Percentiles rank a stretch among this genome's conserved stretches.
Evolutionary conservation across 2,329 filamentous ascomycete genomes (phyloP).

Genomic region (Phyllosticta citribraziliensis): DNA sequence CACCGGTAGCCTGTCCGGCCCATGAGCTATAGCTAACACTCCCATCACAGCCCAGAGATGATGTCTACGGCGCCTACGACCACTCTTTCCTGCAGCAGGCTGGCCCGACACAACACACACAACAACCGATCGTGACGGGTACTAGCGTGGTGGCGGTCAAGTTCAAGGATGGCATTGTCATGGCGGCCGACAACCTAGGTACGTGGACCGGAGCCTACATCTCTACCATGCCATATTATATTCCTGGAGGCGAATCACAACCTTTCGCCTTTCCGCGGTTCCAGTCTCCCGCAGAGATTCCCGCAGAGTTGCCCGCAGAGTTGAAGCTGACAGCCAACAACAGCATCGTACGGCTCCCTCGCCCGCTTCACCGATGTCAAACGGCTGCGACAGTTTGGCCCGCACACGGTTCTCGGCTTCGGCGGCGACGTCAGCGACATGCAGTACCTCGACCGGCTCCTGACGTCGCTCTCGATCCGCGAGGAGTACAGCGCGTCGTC

Average conservation of each 20-base stretch:
- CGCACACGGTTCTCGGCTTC: constrained; percentile 78
- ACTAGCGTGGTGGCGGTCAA: constrained; percentile 93
- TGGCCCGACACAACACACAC: constrained; percentile 74
- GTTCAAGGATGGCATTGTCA: constrained; percentile 92
- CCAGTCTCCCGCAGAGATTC: not conserved
- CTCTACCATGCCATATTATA: not conserved
- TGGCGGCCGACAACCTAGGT: constrained; percentile 96
- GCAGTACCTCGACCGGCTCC: constrained; percentile 93
- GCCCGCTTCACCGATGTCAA: constrained; percentile 96
- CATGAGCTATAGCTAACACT: not conserved
- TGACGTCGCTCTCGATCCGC: constrained; percentile 74
- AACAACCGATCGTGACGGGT: constrained; percentile 87
- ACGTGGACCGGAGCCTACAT: constrained; percentile 22
- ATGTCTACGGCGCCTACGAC: constrained; percentile 93
- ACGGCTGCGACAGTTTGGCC: constrained; percentile 82
- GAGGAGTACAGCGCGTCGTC: constrained; percentile 61
- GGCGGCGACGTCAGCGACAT: constrained; percentile 97
- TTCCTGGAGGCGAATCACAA: not conserved
- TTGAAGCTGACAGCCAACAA: not conserved
- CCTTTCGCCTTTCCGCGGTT: not conserved
- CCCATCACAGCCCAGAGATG: constrained; percentile 71
- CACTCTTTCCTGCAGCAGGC: constrained; percentile 66
- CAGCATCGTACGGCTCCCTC: constrained; percentile 91
- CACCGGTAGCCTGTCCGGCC: not conserved
- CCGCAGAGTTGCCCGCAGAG: too few relatives aligned